Evolutionary conservation across 2,329 filamentous ascomycete species (phyloP).

Genomic region (Trichoderma afroharzianum): DNA sequence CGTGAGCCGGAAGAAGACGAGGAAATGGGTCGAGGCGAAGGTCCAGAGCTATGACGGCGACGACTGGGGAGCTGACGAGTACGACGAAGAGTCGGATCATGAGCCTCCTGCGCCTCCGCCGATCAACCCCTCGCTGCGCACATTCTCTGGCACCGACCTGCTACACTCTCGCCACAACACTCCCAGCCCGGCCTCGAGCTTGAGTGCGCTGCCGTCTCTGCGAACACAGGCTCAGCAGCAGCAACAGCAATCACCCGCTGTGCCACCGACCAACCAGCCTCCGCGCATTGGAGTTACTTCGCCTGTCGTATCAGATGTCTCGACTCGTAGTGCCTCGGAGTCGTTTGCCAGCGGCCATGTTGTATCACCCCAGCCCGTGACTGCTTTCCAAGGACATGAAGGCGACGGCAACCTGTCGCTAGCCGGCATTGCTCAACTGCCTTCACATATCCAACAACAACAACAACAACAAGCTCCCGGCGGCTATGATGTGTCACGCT

Average conservation of each 20-base stretch:
- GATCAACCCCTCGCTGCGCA: conserved; percentile 11
- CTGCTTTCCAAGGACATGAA: neutral
- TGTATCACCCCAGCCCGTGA: conserved; percentile 14
- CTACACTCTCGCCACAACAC: conserved; percentile 12
- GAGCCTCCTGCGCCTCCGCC: conserved; percentile 22
- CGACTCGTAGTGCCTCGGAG: conserved; percentile 8
- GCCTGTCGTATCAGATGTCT: conserved; percentile 14
- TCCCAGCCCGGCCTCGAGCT: conserved; percentile 1
- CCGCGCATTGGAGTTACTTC: conserved; percentile 2
- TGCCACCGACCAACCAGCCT: neutral
- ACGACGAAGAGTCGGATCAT: conserved; percentile 45
- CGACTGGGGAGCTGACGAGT: conserved; percentile 81
- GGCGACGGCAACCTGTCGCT: conserved; percentile 7
- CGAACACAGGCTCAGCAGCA: neutral
- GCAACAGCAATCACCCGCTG: conserved; percentile 1
- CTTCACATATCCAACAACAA: conserved; percentile 4
- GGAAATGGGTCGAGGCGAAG: conserved; percentile 93
- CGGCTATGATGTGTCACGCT: conserved; percentile 2
- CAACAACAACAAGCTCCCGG: neutral
- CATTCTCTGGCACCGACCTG: conserved; percentile 13
- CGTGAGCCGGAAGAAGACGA: conserved; percentile 83
- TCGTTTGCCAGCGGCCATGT: neutral
- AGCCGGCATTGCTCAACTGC: conserved; percentile 1
- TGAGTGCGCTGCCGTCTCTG: conserved; percentile 10
- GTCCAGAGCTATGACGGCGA: conserved; percentile 84